phyloP scores from a whole-genome alignment of 2,329 filamentous ascomycete species.

The Epichloe coenophiala region DNA sequence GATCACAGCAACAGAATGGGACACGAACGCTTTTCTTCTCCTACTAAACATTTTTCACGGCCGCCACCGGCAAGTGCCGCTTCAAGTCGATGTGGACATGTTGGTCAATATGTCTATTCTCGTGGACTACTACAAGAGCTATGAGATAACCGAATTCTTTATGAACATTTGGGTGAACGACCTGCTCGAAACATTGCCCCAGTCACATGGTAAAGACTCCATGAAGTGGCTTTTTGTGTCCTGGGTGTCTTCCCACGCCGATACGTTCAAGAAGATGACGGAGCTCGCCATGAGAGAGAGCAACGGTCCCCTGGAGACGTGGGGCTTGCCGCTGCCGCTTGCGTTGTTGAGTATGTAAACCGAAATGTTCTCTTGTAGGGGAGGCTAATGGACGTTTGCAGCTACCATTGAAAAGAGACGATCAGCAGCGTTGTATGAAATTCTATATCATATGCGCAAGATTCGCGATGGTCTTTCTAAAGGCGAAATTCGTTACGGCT shows the following conservation, averaged over 20 bases:
- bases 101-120: slow-evolving; percentile 29
- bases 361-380: not conserved
- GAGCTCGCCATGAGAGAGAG: not conserved
- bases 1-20: not conserved
- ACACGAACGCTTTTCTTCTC: not conserved
- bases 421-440: not conserved
- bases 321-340: not conserved
- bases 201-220: not conserved
- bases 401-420: not conserved
- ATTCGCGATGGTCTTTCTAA: not conserved
- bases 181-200: not conserved
- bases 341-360: not conserved
- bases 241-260: not conserved
- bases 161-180: not conserved
- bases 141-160: slow-evolving; percentile 27
- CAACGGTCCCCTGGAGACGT: not conserved
- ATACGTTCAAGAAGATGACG: not conserved
- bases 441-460: accelerated
- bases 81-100: slow-evolving; percentile 21
- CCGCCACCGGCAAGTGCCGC: slow-evolving; percentile 3
- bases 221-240: not conserved
- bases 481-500: not conserved
- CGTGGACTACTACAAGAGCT: slow-evolving; percentile 28
- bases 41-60: slow-evolving; percentile 1
- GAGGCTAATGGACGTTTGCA: not conserved